These are phyloP conservation scores for Tolypocladium cylindrosporum DNA, from an alignment of 2,329 filamentous ascomycete genomes.

Conservation along the genomic window DNA sequence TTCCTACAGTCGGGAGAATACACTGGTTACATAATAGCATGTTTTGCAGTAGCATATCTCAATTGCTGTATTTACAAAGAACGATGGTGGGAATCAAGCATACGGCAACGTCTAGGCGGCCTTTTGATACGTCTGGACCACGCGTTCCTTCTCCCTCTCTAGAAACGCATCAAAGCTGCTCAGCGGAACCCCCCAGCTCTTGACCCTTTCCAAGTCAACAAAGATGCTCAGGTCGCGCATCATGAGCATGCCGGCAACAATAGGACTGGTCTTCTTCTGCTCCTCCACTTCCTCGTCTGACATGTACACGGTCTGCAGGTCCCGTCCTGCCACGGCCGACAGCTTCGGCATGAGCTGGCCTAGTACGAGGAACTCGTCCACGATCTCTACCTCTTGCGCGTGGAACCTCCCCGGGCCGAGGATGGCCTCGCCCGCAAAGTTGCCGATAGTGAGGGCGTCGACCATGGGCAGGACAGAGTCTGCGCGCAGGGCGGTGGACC, in stretches of 20 bases:
- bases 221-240: constrained; percentile 23
- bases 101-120: not conserved
- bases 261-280: constrained; percentile 22
- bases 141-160: constrained; percentile 23
- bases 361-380: constrained; percentile 26
- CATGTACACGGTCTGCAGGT: constrained; percentile 26
- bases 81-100: not conserved
- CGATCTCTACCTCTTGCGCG: constrained; percentile 27
- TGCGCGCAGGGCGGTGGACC: constrained; percentile 22
- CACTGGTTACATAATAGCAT: not conserved
- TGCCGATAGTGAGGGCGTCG: constrained; percentile 36
- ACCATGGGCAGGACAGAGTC: constrained; percentile 30
- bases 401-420: constrained; percentile 29
- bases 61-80: no score
- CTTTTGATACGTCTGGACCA: constrained; percentile 18
- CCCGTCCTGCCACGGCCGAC: constrained; percentile 19
- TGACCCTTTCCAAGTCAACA: constrained; percentile 23
- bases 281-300: constrained; percentile 29
- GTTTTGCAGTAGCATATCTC: not conserved
- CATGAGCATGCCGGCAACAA: constrained; percentile 26
- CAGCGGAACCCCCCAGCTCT: constrained; percentile 27
- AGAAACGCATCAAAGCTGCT: constrained; percentile 34
- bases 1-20: not conserved
- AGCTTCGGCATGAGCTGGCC: constrained; percentile 26
- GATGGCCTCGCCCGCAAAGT: constrained; percentile 32